Base-by-base conservation (phyloP, 2,329 filamentous ascomycete species). In the Herpotrichia juniperi region DNA sequence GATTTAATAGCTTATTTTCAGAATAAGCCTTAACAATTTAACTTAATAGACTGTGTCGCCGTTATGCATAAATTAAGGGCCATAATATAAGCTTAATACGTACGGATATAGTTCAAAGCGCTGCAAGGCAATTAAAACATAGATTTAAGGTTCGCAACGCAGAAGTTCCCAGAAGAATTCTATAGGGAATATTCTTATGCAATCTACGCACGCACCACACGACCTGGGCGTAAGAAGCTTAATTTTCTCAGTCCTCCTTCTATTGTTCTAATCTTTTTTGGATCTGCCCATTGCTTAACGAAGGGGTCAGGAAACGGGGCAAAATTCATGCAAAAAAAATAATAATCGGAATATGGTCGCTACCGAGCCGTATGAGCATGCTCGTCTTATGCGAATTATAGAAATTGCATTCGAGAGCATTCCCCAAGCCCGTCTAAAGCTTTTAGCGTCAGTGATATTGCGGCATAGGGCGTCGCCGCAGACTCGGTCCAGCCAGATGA, bases 11-110 rank as follows among this genome's bases (percentile, higher is more conserved):
- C 21, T 46, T 31, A 46, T 46, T 22, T 46, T 8, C 17, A 26
- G 16, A 26, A 19, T 30, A 46, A 46, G 34, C 43, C 24, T 46
- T 30, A 30, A 30, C 43, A 46, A 26, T 46, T 46, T n/a, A 35
- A 17, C 5, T 35, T 32, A 19, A 34, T 34, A 30, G 30, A 35
- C 43, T 46, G 43, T 46, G 43, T 30, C 43, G 22, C 43, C 22
- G 16, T 16, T 30, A n/a, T 14, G 43, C 43, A 46, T 46, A 30
- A 46, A 22, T 46, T 14, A 17, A 46, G 43, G 35, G 43, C 28
- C 43, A 24, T 14, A 26, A 34, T 34, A 17, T 46, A 31, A 19
- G 30, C 43, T 11, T 17, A 19, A 30, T 26, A 30, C 28, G 43
- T 35, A 14, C 28, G 10, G 34, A 32, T 19, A 28, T 28, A 35